Conservation (phyloP, 2,329 filamentous ascomycete genomes). For the Paracamarosporium sp. region DNA sequence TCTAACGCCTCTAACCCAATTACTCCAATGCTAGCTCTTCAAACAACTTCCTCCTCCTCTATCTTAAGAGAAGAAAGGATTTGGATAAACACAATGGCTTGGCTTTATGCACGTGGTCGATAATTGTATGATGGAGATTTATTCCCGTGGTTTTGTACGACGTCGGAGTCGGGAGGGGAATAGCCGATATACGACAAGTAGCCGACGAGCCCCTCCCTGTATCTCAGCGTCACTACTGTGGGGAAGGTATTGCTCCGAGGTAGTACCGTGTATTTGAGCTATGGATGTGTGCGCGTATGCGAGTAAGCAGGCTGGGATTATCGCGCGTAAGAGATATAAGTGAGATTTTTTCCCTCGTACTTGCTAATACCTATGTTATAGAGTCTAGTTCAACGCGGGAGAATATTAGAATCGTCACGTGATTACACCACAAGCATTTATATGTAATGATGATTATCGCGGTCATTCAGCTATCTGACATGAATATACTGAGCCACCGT, state of each 20-base stretch:
- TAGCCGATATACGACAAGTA: constrained; percentile 8
- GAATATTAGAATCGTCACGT: too few species aligned
- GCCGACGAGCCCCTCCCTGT: background rate
- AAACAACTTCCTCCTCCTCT: too few species aligned
- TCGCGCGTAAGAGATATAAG: too few species aligned
- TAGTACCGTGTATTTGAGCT: background rate
- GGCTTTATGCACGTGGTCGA: background rate
- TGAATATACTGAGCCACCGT: background rate
- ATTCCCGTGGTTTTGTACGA: constrained; percentile 6
- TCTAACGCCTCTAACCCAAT: too few species aligned
- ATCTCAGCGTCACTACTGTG: background rate
- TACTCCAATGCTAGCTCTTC: background rate
- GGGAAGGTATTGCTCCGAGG: background rate
- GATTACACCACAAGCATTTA: background rate
- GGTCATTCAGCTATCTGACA: background rate
- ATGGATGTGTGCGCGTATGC: background rate
- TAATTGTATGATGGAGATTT: background rate
- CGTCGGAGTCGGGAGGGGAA: constrained; percentile 7
- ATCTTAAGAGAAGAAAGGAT: too few species aligned
- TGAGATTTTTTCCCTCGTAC: too few species aligned
- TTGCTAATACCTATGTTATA: too few species aligned
- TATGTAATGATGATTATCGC: background rate
- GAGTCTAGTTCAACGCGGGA: too few species aligned
- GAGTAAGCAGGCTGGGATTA: too few species aligned
- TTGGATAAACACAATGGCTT: too few species aligned